Evolutionary conservation across 2,329 filamentous ascomycete genomes (phyloP).

Genomic region (Cytospora piceae): DNA sequence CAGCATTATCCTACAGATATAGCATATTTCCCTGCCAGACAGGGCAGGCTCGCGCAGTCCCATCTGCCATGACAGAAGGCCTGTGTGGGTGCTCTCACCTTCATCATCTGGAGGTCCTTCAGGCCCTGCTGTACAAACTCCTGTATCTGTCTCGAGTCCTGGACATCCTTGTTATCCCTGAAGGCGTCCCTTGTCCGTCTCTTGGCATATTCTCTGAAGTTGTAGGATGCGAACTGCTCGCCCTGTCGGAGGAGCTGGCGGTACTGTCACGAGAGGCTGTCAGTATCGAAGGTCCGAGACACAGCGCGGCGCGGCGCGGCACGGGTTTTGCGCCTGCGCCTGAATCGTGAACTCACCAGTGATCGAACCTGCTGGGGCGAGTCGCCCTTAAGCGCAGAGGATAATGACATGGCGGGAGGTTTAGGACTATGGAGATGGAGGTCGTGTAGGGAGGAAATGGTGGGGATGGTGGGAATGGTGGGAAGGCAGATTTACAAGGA

Average conservation of each 20-base stretch:
- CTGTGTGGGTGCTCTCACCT: constrained; percentile 62
- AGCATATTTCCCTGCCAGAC: not conserved
- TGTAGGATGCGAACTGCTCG: constrained; percentile 88
- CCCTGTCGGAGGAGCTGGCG: constrained; percentile 88
- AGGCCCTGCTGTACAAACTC: constrained; percentile 87
- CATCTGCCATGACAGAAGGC: not conserved
- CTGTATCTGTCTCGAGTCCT: constrained; percentile 78
- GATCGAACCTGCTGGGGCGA: constrained; percentile 62
- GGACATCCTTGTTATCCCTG: constrained; percentile 73
- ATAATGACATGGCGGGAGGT: constrained; percentile 32
- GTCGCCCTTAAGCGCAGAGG: constrained; percentile 52
- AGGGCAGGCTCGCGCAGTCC: not conserved
- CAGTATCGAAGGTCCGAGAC: constrained; percentile 18
- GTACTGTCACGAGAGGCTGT: constrained; percentile 61
- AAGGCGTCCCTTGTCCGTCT: constrained; percentile 91
- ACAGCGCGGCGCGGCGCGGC: not conserved
- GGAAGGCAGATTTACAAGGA: constrained; percentile 8
- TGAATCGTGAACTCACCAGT: constrained; percentile 49
- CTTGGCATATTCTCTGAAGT: constrained; percentile 96
- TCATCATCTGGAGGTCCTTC: constrained; percentile 84
- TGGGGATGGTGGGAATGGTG: not conserved
- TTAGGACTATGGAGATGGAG: constrained; percentile 11
- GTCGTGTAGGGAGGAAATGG: not conserved
- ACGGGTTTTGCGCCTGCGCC: not conserved
- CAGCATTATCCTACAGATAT: constrained; percentile 22